Base-by-base conservation (phyloP, 768 basidiomycete genomes). In the Podaxis sp. region DNA sequence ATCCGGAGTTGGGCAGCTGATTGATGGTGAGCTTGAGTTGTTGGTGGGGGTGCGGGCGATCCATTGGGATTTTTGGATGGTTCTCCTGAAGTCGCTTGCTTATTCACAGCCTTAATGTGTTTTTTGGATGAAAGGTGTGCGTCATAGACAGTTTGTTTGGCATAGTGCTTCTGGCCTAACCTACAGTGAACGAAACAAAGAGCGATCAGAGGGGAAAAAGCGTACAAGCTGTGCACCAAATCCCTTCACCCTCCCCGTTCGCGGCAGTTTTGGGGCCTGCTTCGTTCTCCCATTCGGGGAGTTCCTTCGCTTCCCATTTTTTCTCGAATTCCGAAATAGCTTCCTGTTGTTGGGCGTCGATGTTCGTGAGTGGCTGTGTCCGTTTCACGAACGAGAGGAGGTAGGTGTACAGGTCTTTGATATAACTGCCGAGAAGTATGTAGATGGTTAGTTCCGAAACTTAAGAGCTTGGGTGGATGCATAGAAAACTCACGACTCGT, bases 91-190 rank as follows among this genome's bases (percentile, higher is more conserved):
- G 68, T 71, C 50, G 83, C 87, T 68, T 89, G 87, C 65, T 87
- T 92, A 6, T 87, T 83, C n/a, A 84, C 80, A 6, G 93, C 91
- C 76, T 98, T 99, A 68, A 92, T 76, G 68, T 99, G 97, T 71
- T 94, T 98, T 78, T 95, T 98, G 21, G 95, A 96, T 1, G 87
- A 93, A 55, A 98, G 73, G 71, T 98, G 97, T 1, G 95, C 95
- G 63, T 97, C 92, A 71, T 95, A 99, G 7, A 99, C 97, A 0
- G 97, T 98, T 73, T 98, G 93, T 73, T 98, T 99, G 11, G 95
- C 85, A 73, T 98, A 98, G 60, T 84, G 78, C 71, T 95, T 97
- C 74, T 98, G 94, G 71, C 95, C 95, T 98, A 59, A 7, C 40
- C 44, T 40, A 35, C n/a, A 54, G 60, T 52, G 55, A 63, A 37